These are phyloP conservation scores for Lathyrus sativus DNA, from an alignment of 306 rosid genomes.

Conservation along the genomic window DNA sequence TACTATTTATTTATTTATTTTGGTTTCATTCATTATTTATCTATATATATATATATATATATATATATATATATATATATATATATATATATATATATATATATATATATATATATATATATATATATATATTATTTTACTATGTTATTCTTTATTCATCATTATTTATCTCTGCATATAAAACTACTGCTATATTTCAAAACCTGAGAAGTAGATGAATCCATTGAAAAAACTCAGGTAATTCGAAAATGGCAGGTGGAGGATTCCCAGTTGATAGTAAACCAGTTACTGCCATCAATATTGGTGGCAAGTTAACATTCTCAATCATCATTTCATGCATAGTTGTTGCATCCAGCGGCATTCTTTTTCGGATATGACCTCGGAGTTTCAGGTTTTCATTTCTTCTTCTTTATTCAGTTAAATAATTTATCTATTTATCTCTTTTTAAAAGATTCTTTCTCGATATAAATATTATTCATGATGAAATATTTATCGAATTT, in stretches of 20 bases:
- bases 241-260: neutral
- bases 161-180: no score
- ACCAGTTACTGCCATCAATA: neutral
- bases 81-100: no score
- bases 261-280: neutral
- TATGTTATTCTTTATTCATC: no score
- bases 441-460: no score
- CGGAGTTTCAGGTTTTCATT: neutral
- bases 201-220: neutral
- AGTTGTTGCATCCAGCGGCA: neutral
- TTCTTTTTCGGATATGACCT: constrained; percentile 7
- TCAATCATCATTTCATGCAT: neutral
- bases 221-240: neutral
- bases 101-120: no score
- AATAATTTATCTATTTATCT: neutral
- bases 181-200: no score
- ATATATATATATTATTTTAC: no score
- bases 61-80: no score
- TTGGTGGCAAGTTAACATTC: neutral
- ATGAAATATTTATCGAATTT: neutral
- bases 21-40: no score
- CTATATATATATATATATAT: no score
- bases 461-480: neutral
- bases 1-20: no score
- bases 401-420: neutral